Evolutionary conservation across 352 stramenopile genomes (phyloP), one percentile per base, ranked within the genome.

Genomic region (Globisporangium spiculum): DNA sequence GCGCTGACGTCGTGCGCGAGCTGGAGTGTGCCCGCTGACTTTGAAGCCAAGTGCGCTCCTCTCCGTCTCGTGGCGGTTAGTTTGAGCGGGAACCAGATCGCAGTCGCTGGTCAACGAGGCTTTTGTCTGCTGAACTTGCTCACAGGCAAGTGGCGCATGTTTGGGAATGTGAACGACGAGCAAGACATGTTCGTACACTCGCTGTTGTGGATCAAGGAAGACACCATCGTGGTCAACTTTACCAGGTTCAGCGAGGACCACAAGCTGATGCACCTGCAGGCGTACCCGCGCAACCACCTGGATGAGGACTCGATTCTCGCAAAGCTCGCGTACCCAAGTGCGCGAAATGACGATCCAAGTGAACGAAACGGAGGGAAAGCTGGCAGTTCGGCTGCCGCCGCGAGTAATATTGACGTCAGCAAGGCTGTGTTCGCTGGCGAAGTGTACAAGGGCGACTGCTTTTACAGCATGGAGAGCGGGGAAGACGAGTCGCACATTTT

Each of bases 141-240:
- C 18, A 92, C 79, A 6, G 81, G 79, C 32, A 93, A 93, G 67
- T 96, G 88, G 88, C 76, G 86, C 3, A 73, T 92, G 65, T 96
- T 96, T 75, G 88, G 88, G 41, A 96, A 94, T 46, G 83, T 94
- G 41, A 88, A 92, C 55, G 83, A 94, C 32, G 88, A 96, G 66
- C 86, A 92, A 52, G 86, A 93, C 50, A 77, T 94, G 65, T 69
- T 74, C 2, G 84, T 93, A 1, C 80, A 85, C 41, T 76, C 86
- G 24, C 68, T 96, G 22, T 41, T 84, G 3, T 96, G 88, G 88
- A 56, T 91, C 54, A 61, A 61, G 1, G 81, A 94, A 30, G 86
- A 96, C 64, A 76, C 74, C 5, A 52, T 96, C n/a, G 67, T 92
- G 2, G 84, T 81, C 6, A 78, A 79, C 48, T 91, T 88, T 61